Base-by-base conservation (phyloP, 306 rosid genomes). In the Rosa persica region DNA sequence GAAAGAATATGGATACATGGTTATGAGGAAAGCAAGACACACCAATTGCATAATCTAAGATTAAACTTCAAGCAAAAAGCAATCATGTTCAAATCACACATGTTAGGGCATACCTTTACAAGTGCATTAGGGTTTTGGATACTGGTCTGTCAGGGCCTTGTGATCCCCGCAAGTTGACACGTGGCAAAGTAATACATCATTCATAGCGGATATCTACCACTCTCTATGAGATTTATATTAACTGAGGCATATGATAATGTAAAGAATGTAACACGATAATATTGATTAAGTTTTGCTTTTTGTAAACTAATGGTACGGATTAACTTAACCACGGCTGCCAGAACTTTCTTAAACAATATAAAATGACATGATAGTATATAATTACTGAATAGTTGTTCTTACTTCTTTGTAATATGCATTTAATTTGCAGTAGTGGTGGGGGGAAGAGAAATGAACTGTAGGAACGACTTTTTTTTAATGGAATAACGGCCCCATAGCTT, bases 201-300 rank as follows among this genome's bases (percentile, higher is more conserved):
- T 20, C 55, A 67, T 30, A 12, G 23, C 34, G 27, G 74, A 27
- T 58, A 58, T 55, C 66, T 58, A 78, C 38, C 22, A 3, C 12
- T 77, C 22, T 49, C 42, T 58, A 0, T 2, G 0, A 22, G 12
- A 61, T 38, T 72, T 67, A 58, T 61, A 73, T 44, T 47, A 62
- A 43, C 19, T 68, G 65, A 23, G 44, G 34, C 80, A 25, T 12
- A 67, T 27, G 82, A 85, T 85, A 83, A 83, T 51, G 25, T 83
- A 71, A 48, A 64, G 9, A 75, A 85, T 73, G 42, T 30, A 67
- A 38, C 10, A 46, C 34, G 88, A 84, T 89, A 83, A 80, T 78
- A 74, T 78, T 78, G 58, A 49, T 75, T 83, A 80, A 47, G 58
- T 75, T 47, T 30, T 76, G 65, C 73, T 75, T 77, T 90, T n/a